Percentiles rank a stretch among this genome's conserved stretches.
These are phyloP conservation scores for Kluyveromyces marxianus DNA, from an alignment of 1,139 yeast genomes.

Conservation along the genomic window DNA sequence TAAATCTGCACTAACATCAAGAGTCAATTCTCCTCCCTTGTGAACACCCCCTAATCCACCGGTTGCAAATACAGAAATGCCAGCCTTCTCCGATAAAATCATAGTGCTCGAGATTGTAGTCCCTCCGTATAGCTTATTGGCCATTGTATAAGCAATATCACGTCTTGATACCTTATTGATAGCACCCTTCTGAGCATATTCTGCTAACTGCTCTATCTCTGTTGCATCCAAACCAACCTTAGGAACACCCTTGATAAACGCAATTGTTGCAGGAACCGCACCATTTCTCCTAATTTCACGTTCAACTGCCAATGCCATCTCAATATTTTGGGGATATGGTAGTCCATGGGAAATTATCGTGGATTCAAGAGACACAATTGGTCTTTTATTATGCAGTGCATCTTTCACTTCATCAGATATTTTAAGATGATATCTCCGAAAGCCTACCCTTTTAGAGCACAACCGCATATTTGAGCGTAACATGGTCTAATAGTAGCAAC, in stretches of 20 bases:
- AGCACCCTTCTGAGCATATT: conserved; percentile 26
- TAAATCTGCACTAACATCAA: conserved; percentile 83
- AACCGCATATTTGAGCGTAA: conserved; percentile 70
- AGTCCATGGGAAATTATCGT: conserved; percentile 89
- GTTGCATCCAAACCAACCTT: conserved; percentile 49
- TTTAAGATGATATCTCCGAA: conserved; percentile 26
- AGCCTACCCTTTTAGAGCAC: conserved; percentile 68
- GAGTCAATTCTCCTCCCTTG: conserved; percentile 61
- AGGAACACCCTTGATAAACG: conserved; percentile 65
- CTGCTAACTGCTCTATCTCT: conserved; percentile 49
- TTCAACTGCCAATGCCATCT: conserved; percentile 69
- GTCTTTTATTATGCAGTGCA: conserved; percentile 48
- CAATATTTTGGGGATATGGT: conserved; percentile 69
- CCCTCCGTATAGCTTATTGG: conserved; percentile 62
- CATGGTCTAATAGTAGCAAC: conserved; percentile 33
- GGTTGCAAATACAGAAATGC: conserved; percentile 81
- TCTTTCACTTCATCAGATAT: conserved; percentile 54
- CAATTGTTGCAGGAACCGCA: conserved; percentile 82
- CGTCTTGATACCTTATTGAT: conserved; percentile 69
- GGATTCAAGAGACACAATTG: conserved; percentile 75
- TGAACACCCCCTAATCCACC: conserved; percentile 96
- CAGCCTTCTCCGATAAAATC: conserved; percentile 70
- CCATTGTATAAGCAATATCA: conserved; percentile 70
- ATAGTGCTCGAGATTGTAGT: conserved; percentile 88
- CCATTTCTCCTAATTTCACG: conserved; percentile 50